phyloP scores from a whole-genome alignment of 352 stramenopile genomes.

The Globisporangium lucens region DNA sequence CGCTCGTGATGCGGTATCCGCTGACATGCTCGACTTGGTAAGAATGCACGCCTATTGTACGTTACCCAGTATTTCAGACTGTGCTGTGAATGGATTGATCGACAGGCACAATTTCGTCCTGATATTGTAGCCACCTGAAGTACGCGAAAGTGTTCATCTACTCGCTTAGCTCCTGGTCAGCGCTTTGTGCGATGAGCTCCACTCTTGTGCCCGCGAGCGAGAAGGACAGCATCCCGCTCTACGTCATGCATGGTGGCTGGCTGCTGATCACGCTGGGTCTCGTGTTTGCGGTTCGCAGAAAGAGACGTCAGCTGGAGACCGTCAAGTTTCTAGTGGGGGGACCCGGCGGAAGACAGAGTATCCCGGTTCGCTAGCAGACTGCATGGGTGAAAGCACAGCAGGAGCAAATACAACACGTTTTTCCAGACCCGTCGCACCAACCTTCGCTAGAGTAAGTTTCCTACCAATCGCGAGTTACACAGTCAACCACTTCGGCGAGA shows the following conservation, averaged over 20 bases:
- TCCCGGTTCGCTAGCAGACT: background rate
- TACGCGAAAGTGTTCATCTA: conserved; percentile 41
- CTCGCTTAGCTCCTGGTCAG: conserved; percentile 33
- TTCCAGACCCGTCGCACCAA: background rate
- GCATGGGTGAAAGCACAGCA: background rate
- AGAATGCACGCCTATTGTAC: background rate
- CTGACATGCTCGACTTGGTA: conserved; percentile 34
- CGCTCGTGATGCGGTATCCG: conserved; percentile 26
- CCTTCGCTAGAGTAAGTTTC: background rate
- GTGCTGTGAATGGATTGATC: background rate
- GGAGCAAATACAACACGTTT: background rate
- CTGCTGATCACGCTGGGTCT: conserved; percentile 1
- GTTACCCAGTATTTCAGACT: background rate
- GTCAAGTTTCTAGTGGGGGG: background rate
- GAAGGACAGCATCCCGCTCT: conserved; percentile 20
- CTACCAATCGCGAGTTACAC: background rate
- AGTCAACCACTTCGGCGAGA: background rate
- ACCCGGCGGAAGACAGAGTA: background rate
- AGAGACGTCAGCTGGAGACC: background rate
- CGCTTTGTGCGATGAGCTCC: conserved; percentile 29
- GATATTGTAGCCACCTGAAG: conserved; percentile 28
- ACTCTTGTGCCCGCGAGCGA: conserved; percentile 19
- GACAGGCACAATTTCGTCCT: background rate
- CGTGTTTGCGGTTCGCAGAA: background rate
- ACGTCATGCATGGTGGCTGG: conserved; percentile 15